phyloP scores from a whole-genome alignment of 148 eudicot genomes.

The Dianthus caryophyllus region DNA sequence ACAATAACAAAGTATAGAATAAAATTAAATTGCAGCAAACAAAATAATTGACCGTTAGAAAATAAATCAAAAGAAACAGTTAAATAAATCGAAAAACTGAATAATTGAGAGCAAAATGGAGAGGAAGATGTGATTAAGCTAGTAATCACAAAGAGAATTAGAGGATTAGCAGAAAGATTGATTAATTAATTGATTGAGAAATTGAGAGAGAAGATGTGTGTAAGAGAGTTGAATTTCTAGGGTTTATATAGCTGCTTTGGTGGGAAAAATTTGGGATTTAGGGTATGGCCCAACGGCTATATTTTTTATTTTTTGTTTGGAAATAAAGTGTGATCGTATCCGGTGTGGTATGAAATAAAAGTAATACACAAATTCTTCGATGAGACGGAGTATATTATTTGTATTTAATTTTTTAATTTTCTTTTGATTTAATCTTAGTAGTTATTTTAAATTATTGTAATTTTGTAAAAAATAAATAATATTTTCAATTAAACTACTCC shows the following conservation, averaged over 20 bases:
- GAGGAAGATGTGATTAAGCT: background rate
- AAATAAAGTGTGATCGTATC: too few relatives aligned
- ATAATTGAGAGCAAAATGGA: background rate
- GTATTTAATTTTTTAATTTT: too few relatives aligned
- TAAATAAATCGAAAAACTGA: background rate
- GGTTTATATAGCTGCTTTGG: slow-evolving; percentile 11
- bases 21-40: background rate
- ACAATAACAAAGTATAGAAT: background rate
- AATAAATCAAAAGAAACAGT: background rate
- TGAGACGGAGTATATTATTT: too few relatives aligned
- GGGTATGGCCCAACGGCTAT: slow-evolving; percentile 29
- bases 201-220: slow-evolving; percentile 10
- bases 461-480: too few relatives aligned
- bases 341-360: too few relatives aligned
- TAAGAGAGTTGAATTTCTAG: background rate
- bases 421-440: too few relatives aligned
- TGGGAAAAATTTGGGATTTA: background rate
- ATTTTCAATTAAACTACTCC: too few relatives aligned
- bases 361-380: too few relatives aligned
- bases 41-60: background rate
- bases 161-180: too few relatives aligned
- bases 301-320: background rate
- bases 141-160: background rate
- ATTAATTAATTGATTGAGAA: slow-evolving; percentile 1
- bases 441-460: too few relatives aligned